Evolutionary conservation across 139 green algal species (phyloP), one percentile per base, ranked within the genome.

Genomic region (Deuterostichococcus epilithicus): DNA sequence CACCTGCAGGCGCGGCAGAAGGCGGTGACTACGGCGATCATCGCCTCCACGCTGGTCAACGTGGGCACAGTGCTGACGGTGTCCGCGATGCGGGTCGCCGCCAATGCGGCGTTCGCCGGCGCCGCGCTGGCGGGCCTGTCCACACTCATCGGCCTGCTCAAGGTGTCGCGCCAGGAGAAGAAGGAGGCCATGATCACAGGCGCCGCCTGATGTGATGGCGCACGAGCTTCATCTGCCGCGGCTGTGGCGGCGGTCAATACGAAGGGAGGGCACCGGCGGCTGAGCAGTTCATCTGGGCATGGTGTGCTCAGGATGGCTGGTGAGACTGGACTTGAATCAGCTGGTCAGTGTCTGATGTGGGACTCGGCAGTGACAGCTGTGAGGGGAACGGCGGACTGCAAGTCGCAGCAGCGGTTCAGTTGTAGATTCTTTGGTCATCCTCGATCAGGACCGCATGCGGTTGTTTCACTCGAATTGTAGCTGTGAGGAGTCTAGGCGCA

Each of bases 11-110:
- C 75, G 25, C 91, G 85, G 88, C 91, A 96, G 78, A 86, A 81
- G 1, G 86, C 92, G 0, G 87, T 91, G 38, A 75, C 83, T 22
- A 80, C 87, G 6, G 89, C 88, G 2, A 74, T 99, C 26, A 76
- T 90, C 15, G 90, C 94, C 15, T 92, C 87, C 25, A 92, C 85
- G 45, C 81, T 97, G n/a, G 83, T 97, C 34, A 99, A 99, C 80
- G 78, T 98, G 34, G 96, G 92, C 76, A 97, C 93, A 0, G 86
- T 98, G 72, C 88, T 99, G 34, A 82, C 75, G 0, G 82, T 94
- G 66, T 85, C 78, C 30, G 90, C 91, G 4, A 84, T 91, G 75
- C 70, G 76, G 2, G 45, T 76, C 1, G 86, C 82, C 28, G 83
- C 89, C 4, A 84, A 81, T 1, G 80, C 86, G 1, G 80, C 78